These are phyloP conservation scores for Termitomyces titanicus DNA, from an alignment of 768 basidiomycete genomes.

Conservation along the genomic window DNA sequence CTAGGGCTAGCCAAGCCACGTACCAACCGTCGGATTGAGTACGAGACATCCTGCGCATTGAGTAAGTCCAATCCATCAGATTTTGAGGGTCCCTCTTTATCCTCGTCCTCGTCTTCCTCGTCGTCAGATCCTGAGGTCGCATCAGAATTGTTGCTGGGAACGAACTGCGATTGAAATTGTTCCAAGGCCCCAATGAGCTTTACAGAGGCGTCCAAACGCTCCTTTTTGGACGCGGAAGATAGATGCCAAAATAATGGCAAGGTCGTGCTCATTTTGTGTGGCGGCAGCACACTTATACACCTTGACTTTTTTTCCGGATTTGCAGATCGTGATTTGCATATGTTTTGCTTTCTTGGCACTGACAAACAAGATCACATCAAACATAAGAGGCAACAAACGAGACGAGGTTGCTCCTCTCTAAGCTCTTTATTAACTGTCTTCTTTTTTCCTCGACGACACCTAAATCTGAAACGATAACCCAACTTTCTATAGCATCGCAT, in stretches of 20 bases:
- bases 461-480: no score
- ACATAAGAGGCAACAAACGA: no score
- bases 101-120: slow-evolving; percentile 38
- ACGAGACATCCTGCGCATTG: slow-evolving; percentile 90
- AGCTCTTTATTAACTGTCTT: no score
- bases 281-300: neutral
- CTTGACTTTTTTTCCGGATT: slow-evolving; percentile 13
- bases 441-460: no score
- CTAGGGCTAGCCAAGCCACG: slow-evolving; percentile 88
- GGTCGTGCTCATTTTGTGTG: slow-evolving; percentile 68
- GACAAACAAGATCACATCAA: slow-evolving; percentile 5
- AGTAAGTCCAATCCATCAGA: slow-evolving; percentile 54
- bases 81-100: slow-evolving; percentile 38
- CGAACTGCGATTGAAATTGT: slow-evolving; percentile 74
- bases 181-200: slow-evolving; percentile 80
- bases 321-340: slow-evolving; percentile 10
- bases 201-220: slow-evolving; percentile 81
- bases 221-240: slow-evolving; percentile 75
- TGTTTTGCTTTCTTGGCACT: neutral
- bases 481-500: no score
- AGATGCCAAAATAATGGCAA: slow-evolving; percentile 94
- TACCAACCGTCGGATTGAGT: slow-evolving; percentile 83
- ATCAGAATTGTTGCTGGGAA: slow-evolving; percentile 33
- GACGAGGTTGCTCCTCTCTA: no score
- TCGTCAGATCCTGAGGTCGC: slow-evolving; percentile 37